A percentile compares a stretch with the other conserved stretches of the same genome.
These are phyloP conservation scores for Alloascoidea hylecoeti DNA, from an alignment of 805 yeast genomes.

Conservation along the genomic window DNA sequence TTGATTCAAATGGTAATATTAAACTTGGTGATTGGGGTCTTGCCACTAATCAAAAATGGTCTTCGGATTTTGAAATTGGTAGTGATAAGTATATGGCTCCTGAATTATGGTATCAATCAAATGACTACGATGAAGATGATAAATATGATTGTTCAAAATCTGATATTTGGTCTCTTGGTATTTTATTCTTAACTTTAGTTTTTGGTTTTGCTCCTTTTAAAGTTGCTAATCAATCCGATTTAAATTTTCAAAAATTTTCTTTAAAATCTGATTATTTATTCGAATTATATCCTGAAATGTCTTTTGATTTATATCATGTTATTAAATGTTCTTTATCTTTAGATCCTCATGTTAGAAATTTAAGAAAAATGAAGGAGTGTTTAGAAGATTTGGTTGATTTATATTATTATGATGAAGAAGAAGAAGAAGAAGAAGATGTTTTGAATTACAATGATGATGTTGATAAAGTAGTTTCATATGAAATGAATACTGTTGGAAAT, in stretches of 20 bases:
- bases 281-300: conserved; percentile 84
- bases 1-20: conserved; percentile 44
- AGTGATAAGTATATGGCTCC: conserved; percentile 94
- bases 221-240: conserved; percentile 69
- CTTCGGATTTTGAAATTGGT: conserved; percentile 75
- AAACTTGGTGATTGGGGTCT: conserved; percentile 92
- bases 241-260: conserved; percentile 73
- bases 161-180: conserved; percentile 85
- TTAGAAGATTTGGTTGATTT: conserved; percentile 46
- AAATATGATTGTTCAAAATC: conserved; percentile 68
- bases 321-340: conserved; percentile 65
- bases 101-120: conserved; percentile 54
- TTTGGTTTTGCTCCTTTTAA: conserved; percentile 82
- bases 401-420: conserved; percentile 70
- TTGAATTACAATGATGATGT: too few species aligned
- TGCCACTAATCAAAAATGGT: conserved; percentile 32
- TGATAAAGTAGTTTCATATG: too few species aligned
- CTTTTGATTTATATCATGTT: conserved; percentile 76
- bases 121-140: conserved; percentile 23
- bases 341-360: conserved; percentile 76
- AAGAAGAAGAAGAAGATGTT: conserved; percentile 26
- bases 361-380: conserved; percentile 45
- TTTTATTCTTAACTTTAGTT: conserved; percentile 69
- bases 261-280: conserved; percentile 79
- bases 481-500: too few species aligned